Evolutionary conservation across 352 stramenopile species (phyloP), one percentile per base, ranked within the genome.

Genomic region (Elongisporangium undulatum): DNA sequence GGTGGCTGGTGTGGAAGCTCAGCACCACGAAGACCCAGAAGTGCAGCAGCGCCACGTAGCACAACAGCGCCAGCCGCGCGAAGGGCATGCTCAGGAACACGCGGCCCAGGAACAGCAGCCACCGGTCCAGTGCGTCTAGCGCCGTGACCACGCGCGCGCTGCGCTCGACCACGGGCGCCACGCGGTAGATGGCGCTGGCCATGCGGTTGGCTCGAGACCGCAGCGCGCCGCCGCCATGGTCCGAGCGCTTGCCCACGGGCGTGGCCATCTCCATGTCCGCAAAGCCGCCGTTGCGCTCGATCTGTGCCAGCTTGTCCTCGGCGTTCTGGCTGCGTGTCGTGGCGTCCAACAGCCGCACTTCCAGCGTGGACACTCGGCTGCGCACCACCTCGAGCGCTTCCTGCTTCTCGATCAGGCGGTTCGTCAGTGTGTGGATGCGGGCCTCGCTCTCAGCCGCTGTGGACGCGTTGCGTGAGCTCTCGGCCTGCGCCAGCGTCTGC

Each of bases 1-100:
- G 51, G 61, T 95, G 85, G 59, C 79, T 93, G 55, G 87, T 96
- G 68, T 96, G 87, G 67, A 95, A 93, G 61, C 82, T 90, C 61
- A 96, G 66, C 52, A 96, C 81, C 39, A 90, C 64, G 59, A 95
- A 93, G 13, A 92, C 81, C 87, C 87, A 96, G 10, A 90, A 72
- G 63, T 96, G 87, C 50, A 96, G 76, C 61, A 96, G 63, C 60
- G 74, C 58, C 19, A 96, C 63, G 74, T 96, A 96, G 58, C 76
- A 80, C 34, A 96, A 49, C 63, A 93, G 64, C 2, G 61, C 79
- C 15, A 96, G 73, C 8, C 87, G 83, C 41, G 82, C 82, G n/a
- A 92, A 72, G 24, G 87, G 85, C 22, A 78, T 79, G 53, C 78
- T 78, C 52, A 93, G 56, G 59, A 95, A 92, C 56, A 93, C 76